Evolutionary conservation across 2,329 filamentous ascomycete genomes (phyloP), one percentile per base, ranked within the genome.

Genomic region (Neocucurbitaria cava): DNA sequence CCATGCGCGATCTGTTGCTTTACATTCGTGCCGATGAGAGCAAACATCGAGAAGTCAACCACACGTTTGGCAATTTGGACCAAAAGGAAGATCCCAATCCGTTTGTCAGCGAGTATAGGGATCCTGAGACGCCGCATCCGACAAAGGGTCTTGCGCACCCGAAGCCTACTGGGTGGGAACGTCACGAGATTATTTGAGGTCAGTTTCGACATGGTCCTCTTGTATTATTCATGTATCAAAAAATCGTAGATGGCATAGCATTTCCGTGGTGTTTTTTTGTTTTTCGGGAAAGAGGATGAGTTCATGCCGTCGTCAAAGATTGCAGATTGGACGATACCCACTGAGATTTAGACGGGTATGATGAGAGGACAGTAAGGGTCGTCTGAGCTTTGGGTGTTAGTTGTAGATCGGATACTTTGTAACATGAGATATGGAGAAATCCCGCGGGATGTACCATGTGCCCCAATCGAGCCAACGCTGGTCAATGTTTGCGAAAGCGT

Each of bases 11-110:
- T 70, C 77, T 98, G 57, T 83, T 98, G 47, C 79, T 95, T 46
- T 97, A 98, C 74, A 90, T 75, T 41, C 70, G 72, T 48, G 73
- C 74, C 46, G 74, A 77, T 35, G 74, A 76, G 64, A 69, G 68
- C 48, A 77, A 77, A 73, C 92, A 96, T 71, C 85, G 95, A 30
- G 95, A 96, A 71, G 94, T 98, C 66, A 98, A 99, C 78, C 95
- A 99, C 75, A 98, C 95, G 0, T 78, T 99, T 38, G 87, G 90
- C 46, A 98, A 98, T 72, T 81, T 99, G 54, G 82, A 96, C 64
- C 92, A 95, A 72, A 87, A 86, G 47, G 83, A 87, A 30, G 95
- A 99, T 70, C 93, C 94, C 1, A 99, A 99, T 70, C 95, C 95
- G 2, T 99, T 95, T 70, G 89, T 91, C 41, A 90, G 88, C 75